Conservation (phyloP, 2,329 filamentous ascomycete genomes). For the Alternaria incomplexa region DNA sequence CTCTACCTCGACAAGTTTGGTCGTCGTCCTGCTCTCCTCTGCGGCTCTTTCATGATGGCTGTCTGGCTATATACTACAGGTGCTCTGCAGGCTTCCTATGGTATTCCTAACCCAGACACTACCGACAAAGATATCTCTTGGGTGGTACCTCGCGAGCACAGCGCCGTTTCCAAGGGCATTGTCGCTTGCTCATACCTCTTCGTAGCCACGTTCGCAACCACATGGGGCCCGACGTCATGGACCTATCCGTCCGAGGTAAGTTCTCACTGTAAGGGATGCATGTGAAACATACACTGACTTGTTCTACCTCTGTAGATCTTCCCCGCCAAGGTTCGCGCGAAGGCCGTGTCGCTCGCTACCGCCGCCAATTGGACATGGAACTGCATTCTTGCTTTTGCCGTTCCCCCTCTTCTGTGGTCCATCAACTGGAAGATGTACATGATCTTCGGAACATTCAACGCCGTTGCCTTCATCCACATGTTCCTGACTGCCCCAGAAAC, state of each 20-base stretch:
- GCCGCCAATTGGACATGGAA: conserved; percentile 51
- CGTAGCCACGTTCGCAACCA: conserved; percentile 53
- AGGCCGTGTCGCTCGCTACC: conserved; percentile 49
- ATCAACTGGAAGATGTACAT: conserved; percentile 54
- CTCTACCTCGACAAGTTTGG: conserved; percentile 66
- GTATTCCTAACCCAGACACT: conserved; percentile 47
- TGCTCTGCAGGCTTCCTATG: conserved; percentile 65
- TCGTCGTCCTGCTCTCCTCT: conserved; percentile 62
- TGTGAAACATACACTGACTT: neutral
- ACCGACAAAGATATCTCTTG: conserved; percentile 59
- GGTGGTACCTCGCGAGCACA: conserved; percentile 59
- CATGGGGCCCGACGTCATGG: conserved; percentile 48
- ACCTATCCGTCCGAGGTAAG: conserved; percentile 43
- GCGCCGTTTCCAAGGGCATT: conserved; percentile 62
- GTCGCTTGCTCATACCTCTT: conserved; percentile 54
- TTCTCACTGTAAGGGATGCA: neutral
- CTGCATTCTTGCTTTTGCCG: conserved; percentile 49
- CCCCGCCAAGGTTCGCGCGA: conserved; percentile 49
- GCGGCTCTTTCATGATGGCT: conserved; percentile 65
- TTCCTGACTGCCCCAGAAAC: conserved; percentile 50
- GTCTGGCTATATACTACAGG: conserved; percentile 66
- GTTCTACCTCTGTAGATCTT: conserved; percentile 34
- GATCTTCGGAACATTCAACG: conserved; percentile 50
- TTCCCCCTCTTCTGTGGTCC: conserved; percentile 49
- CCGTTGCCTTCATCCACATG: conserved; percentile 47